These are phyloP conservation scores for Candida pseudoviswanathii DNA, from an alignment of 1,139 yeast genomes.

Conservation along the genomic window DNA sequence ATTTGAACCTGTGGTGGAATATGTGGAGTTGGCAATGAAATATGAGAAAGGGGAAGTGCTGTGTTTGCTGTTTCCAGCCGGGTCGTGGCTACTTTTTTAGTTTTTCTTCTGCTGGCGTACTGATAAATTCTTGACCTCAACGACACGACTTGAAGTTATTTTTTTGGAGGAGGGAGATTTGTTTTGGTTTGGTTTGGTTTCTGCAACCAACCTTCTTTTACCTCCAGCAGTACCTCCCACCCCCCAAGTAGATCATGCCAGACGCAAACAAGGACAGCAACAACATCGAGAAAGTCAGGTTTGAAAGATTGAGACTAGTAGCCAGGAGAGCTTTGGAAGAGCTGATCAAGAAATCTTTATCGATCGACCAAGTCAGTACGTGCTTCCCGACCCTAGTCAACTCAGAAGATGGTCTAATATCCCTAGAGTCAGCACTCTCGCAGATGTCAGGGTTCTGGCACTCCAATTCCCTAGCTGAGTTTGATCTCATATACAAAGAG, in stretches of 20 bases:
- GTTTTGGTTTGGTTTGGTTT: slow-evolving; percentile 1
- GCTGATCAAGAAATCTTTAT: slow-evolving; percentile 58
- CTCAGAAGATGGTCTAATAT: slow-evolving; percentile 50
- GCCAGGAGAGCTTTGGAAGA: slow-evolving; percentile 69
- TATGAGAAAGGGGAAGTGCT: neutral
- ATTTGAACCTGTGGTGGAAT: neutral
- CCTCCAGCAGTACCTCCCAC: too few relatives aligned
- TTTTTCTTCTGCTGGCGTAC: neutral
- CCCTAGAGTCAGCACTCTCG: slow-evolving; percentile 57
- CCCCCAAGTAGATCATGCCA: neutral
- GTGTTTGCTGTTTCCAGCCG: neutral
- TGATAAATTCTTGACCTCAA: neutral
- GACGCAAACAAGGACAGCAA: neutral
- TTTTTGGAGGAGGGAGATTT: neutral
- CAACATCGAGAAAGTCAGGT: slow-evolving; percentile 44
- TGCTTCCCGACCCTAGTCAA: slow-evolving; percentile 68
- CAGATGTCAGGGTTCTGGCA: slow-evolving; percentile 69
- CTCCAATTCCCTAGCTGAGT: slow-evolving; percentile 59
- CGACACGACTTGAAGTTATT: neutral
- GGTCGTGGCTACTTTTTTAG: neutral
- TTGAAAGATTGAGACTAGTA: slow-evolving; percentile 55
- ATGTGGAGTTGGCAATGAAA: slow-evolving; percentile 1
- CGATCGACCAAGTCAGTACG: slow-evolving; percentile 58
- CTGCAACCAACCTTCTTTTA: neutral
- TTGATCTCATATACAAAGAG: slow-evolving; percentile 66